These are phyloP conservation scores for Hericium coralloides DNA, from an alignment of 768 basidiomycete species.

Conservation along the genomic window DNA sequence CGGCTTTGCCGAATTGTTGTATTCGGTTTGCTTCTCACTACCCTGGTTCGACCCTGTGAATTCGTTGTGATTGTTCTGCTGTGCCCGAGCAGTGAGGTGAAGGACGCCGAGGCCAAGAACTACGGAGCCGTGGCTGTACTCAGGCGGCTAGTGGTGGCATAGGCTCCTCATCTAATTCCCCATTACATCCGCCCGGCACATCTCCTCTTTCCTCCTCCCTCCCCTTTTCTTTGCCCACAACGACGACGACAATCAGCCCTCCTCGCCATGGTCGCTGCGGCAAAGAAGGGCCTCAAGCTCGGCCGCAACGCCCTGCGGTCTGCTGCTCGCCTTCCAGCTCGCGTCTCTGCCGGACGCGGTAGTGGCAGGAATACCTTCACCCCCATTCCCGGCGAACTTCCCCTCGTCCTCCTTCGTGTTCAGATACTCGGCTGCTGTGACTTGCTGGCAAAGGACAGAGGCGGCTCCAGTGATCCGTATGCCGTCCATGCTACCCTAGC, in stretches of 20 bases:
- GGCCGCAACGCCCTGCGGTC: slow-evolving; percentile 46
- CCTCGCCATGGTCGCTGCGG: not conserved
- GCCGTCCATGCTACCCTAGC: slow-evolving; percentile 21
- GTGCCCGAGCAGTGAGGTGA: no score
- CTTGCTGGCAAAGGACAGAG: slow-evolving; percentile 55
- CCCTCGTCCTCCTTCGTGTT: slow-evolving; percentile 57
- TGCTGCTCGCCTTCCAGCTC: slow-evolving; percentile 45
- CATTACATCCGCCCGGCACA: no score
- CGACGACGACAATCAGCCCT: not conserved
- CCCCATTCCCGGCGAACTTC: slow-evolving; percentile 52
- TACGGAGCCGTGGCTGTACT: no score
- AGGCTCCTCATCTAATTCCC: no score
- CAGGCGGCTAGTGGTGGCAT: no score
- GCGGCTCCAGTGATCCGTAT: slow-evolving; percentile 71
- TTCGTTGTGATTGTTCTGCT: no score
- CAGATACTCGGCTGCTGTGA: slow-evolving; percentile 59
- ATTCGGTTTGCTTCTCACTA: no score
- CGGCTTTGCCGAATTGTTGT: no score
- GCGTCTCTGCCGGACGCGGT: slow-evolving; percentile 33
- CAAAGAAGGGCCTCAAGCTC: slow-evolving; percentile 40
- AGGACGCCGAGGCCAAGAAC: no score
- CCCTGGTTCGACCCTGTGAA: no score
- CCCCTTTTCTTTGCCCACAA: not conserved
- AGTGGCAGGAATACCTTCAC: slow-evolving; percentile 27
- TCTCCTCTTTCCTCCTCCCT: not conserved